phyloP scores from a whole-genome alignment of 345 rosid genomes.

The Populus ilicifolia region DNA sequence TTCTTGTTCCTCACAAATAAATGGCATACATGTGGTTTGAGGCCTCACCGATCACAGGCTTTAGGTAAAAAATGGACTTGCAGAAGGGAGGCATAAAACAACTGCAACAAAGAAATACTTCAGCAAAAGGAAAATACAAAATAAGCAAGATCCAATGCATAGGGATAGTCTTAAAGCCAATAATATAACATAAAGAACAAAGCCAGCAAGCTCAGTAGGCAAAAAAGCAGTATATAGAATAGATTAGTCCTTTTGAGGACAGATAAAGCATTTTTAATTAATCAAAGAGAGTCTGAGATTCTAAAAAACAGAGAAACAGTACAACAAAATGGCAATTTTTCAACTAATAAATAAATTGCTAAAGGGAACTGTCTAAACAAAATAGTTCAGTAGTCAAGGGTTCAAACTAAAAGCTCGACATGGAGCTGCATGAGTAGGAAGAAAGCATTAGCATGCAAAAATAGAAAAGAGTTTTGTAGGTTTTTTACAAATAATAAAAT shows the following conservation, averaged over 20 bases:
- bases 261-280: not conserved
- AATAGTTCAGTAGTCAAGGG: not conserved
- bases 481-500: not conserved
- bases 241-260: not conserved
- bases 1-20: slow-evolving; percentile 9
- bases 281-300: not conserved
- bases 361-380: not conserved
- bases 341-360: not conserved
- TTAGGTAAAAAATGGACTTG: slow-evolving; percentile 77
- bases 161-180: no score
- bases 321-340: not conserved
- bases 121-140: not conserved
- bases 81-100: slow-evolving; percentile 85
- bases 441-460: slow-evolving; percentile 1
- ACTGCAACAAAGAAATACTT: slow-evolving; percentile 40
- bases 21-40: slow-evolving; percentile 79
- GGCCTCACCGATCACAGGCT: slow-evolving; percentile 88
- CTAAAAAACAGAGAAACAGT: not conserved
- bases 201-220: no score
- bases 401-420: not conserved
- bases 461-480: not conserved
- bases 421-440: not conserved
- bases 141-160: not conserved
- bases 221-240: not conserved
- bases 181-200: no score